phyloP scores from a whole-genome alignment of 2,329 filamentous ascomycete species.

The Fusarium scirpi region DNA sequence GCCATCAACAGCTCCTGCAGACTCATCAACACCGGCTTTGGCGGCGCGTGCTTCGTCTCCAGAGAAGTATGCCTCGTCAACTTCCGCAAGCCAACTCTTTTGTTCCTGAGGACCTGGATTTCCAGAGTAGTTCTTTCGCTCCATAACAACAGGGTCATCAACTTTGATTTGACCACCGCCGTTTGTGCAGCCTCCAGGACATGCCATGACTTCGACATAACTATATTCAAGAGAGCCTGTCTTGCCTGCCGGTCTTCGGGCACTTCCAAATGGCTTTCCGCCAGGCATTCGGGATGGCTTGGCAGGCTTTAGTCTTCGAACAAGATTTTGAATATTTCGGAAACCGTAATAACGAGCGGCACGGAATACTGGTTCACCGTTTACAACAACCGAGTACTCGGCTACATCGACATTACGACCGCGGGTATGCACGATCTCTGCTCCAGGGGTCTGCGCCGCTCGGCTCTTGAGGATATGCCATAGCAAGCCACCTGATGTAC shows the following conservation, averaged over 20 bases:
- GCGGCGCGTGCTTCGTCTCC: slow-evolving; percentile 66
- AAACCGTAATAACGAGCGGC: slow-evolving; percentile 97
- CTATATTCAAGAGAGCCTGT: slow-evolving; percentile 73
- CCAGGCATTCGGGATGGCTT: slow-evolving; percentile 84
- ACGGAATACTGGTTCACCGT: slow-evolving; percentile 73
- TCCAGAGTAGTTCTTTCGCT: slow-evolving; percentile 59
- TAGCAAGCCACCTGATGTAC: slow-evolving; percentile 89
- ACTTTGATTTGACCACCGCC: slow-evolving; percentile 95
- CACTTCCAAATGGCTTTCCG: slow-evolving; percentile 70
- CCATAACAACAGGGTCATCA: slow-evolving; percentile 76
- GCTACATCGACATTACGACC: slow-evolving; percentile 93
- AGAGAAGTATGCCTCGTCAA: slow-evolving; percentile 93
- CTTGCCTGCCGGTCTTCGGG: slow-evolving; percentile 65
- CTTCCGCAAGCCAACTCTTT: slow-evolving; percentile 83
- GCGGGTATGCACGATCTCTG: slow-evolving; percentile 75
- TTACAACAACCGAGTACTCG: slow-evolving; percentile 78
- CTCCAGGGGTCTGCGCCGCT: slow-evolving; percentile 76
- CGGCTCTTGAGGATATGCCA: slow-evolving; percentile 84
- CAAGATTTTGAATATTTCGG: slow-evolving; percentile 97
- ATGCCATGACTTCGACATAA: slow-evolving; percentile 99
- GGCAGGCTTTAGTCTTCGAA: slow-evolving; percentile 88
- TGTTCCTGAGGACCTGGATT: slow-evolving; percentile 82
- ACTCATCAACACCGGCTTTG: slow-evolving; percentile 45
- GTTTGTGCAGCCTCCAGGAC: slow-evolving; percentile 98
- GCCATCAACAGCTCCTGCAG: slow-evolving; percentile 66